These are phyloP conservation scores for Chalara sp. DNA, from an alignment of 2,329 filamentous ascomycete species.

Conservation along the genomic window DNA sequence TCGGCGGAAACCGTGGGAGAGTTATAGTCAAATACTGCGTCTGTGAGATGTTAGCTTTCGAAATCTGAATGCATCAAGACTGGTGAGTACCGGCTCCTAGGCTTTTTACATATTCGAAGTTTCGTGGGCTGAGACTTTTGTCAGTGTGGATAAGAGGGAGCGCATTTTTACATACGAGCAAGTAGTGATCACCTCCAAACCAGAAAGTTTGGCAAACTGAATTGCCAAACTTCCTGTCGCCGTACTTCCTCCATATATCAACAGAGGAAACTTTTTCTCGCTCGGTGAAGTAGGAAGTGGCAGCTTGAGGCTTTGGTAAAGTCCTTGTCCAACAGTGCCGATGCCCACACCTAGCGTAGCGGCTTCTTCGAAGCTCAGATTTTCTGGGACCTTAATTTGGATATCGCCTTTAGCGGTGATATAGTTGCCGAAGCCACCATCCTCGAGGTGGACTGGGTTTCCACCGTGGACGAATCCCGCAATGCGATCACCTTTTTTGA, in stretches of 20 bases:
- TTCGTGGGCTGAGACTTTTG: slow-evolving; percentile 26
- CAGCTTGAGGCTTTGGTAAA: slow-evolving; percentile 39
- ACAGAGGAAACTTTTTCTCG: slow-evolving; percentile 32
- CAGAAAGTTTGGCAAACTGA: slow-evolving; percentile 39
- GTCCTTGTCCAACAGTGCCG: slow-evolving; percentile 35
- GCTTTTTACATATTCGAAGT: slow-evolving; percentile 38
- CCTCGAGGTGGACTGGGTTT: slow-evolving; percentile 31
- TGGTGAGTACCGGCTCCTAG: slow-evolving; percentile 35
- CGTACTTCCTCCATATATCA: slow-evolving; percentile 45
- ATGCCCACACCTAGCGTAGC: slow-evolving; percentile 26
- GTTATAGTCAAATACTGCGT: slow-evolving; percentile 41
- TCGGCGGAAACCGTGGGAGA: slow-evolving; percentile 35
- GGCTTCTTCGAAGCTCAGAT: slow-evolving; percentile 39
- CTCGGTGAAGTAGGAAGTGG: slow-evolving; percentile 37
- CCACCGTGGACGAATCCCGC: slow-evolving; percentile 35
- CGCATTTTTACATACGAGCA: slow-evolving; percentile 27
- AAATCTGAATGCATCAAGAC: background rate
- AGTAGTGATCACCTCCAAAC: slow-evolving; percentile 34
- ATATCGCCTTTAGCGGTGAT: slow-evolving; percentile 31
- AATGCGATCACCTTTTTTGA: slow-evolving; percentile 42
- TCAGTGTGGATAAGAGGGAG: background rate
- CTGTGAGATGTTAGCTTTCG: background rate
- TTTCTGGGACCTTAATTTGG: slow-evolving; percentile 38
- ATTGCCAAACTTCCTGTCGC: slow-evolving; percentile 43
- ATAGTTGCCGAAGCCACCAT: slow-evolving; percentile 31